phyloP scores from a whole-genome alignment of 1,284 basidiomycete species.

The Ganoderma leucocontextum region DNA sequence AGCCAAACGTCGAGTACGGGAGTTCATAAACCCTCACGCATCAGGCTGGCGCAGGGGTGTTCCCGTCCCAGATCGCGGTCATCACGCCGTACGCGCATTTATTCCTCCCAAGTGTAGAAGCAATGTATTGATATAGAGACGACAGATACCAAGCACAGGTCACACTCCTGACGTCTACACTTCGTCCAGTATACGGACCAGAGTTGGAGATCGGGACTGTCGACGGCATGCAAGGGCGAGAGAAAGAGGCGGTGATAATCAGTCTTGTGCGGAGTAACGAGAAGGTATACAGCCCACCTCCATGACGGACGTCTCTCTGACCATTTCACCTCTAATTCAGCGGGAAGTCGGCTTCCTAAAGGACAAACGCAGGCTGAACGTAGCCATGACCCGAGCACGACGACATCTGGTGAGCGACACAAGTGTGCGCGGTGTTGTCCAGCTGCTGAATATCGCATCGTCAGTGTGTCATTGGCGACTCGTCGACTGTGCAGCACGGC shows the following conservation, averaged over 20 bases:
- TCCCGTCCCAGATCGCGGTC: slow-evolving; percentile 83
- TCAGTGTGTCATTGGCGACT: slow-evolving; percentile 92
- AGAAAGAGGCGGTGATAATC: slow-evolving; percentile 90
- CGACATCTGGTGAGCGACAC: slow-evolving; percentile 88
- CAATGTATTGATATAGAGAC: background rate
- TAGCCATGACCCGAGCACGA: slow-evolving; percentile 94
- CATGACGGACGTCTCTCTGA: background rate
- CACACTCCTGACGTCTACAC: slow-evolving; percentile 74
- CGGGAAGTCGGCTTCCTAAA: slow-evolving; percentile 92
- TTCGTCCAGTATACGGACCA: slow-evolving; percentile 73
- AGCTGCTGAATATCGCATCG: background rate
- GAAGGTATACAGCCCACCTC: slow-evolving; percentile 51
- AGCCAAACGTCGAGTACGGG: background rate
- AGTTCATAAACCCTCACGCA: background rate
- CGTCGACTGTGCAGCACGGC: slow-evolving; percentile 86
- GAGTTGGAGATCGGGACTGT: slow-evolving; percentile 90
- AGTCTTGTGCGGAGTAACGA: slow-evolving; percentile 91
- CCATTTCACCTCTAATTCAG: slow-evolving; percentile 42
- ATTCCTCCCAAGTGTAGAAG: background rate
- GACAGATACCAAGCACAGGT: slow-evolving; percentile 89
- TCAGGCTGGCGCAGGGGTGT: slow-evolving; percentile 76
- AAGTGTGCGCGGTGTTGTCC: slow-evolving; percentile 35
- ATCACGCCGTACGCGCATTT: slow-evolving; percentile 81
- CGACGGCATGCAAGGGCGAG: slow-evolving; percentile 93
- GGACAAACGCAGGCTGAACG: slow-evolving; percentile 90